phyloP scores from a whole-genome alignment of 2,329 filamentous ascomycete species.

The Xylariaceae sp. region DNA sequence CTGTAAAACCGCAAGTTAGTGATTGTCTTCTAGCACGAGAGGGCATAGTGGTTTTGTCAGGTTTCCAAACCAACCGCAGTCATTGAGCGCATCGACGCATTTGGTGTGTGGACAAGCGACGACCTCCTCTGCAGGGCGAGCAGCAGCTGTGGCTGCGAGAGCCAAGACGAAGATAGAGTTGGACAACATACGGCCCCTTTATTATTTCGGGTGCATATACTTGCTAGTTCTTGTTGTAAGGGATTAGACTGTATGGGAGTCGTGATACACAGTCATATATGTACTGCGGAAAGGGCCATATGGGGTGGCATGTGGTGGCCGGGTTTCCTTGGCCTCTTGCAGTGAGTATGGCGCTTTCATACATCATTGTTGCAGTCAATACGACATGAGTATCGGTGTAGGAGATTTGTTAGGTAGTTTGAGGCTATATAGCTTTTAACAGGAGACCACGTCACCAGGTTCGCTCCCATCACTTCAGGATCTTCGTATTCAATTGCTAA shows the following conservation, averaged over 20 bases:
- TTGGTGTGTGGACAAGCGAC: slow-evolving; percentile 15
- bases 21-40: not conserved
- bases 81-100: slow-evolving; percentile 23
- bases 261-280: slow-evolving; percentile 1
- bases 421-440: slow-evolving; percentile 8
- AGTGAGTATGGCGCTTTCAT: not conserved
- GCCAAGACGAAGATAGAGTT: slow-evolving; percentile 14
- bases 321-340: not conserved
- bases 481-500: slow-evolving; percentile 7
- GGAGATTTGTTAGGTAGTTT: not conserved
- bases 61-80: slow-evolving; percentile 16
- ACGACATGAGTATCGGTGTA: slow-evolving; percentile 4
- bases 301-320: slow-evolving; percentile 4
- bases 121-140: slow-evolving; percentile 7
- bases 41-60: not conserved
- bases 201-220: not conserved
- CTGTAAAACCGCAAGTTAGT: slow-evolving; percentile 7
- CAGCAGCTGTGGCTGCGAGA: slow-evolving; percentile 9
- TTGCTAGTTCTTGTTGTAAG: not conserved
- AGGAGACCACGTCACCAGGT: slow-evolving; percentile 8
- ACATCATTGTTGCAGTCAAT: slow-evolving; percentile 7
- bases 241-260: not conserved
- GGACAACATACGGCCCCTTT: slow-evolving; percentile 15
- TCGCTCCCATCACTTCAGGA: slow-evolving; percentile 16
- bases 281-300: slow-evolving; percentile 4